Base-by-base conservation (phyloP, 1,284 basidiomycete species). In the Farysia itapuensis region DNA sequence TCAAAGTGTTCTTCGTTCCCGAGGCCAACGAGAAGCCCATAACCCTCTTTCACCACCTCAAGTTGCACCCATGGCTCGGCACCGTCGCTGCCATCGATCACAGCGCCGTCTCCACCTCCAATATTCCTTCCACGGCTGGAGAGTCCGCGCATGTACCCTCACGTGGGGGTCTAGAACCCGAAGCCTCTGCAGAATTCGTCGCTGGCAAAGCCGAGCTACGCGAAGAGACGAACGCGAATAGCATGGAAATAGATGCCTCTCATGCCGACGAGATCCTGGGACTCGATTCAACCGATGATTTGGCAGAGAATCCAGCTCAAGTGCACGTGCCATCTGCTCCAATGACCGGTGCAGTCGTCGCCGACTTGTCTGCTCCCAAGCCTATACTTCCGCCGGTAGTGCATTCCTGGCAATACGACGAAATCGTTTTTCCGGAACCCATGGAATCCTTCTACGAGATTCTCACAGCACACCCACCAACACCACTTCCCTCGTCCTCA, bases 391-490 rank as follows among this genome's bases (percentile, higher is more conserved):
- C 71, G 15, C 70, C 71, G 16, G 74, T 74, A 5, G 72, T 76
- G 14, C 89, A 97, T 77, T 90, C 91, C 0, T 99, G 95, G 94
- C 93, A 97, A 73, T 98, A 98, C 79, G 95, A 98, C 77, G 95
- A 99, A 66, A 84, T 98, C 52, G 90, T 98, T 35, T 98, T 99
- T 79, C 85, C 86, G 63, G 94, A 98, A 70, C 95, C 95, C 1
- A 90, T 87, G 53, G 86, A 90, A 52, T 81, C 85, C 21, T 94
- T 98, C 79, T 84, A 96, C 67, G 85, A 86, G 66, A 83, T 89
- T 43, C 83, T 98, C 36, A 85, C 86, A 0, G 81, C 82, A 4
- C 83, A 94, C 71, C 86, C 90, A 0, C 92, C 93, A 0, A 93
- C 89, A 0, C 85, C 86, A 5, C 48, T 69, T 0, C 66, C 72